Evolutionary conservation across 176 grass and related monocot species (phyloP).

Genomic region (Cenchrus fungigraminus): DNA sequence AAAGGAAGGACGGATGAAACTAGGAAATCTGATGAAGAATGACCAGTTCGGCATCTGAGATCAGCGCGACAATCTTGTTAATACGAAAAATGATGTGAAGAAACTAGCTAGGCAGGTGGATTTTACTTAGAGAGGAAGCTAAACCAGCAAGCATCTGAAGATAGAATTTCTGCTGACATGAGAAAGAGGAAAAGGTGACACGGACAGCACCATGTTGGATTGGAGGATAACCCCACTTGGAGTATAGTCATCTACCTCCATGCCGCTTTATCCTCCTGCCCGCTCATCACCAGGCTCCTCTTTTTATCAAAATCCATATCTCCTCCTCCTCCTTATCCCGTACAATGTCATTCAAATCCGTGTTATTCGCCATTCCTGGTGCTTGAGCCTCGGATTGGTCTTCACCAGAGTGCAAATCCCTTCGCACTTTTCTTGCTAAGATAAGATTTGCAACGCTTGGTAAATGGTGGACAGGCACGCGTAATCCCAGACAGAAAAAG

Average conservation of each 20-base stretch:
- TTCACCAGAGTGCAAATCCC: background rate
- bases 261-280: background rate
- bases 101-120: background rate
- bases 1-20: background rate
- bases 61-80: background rate
- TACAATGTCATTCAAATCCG: conserved; percentile 29
- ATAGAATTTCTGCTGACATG: conserved; percentile 35
- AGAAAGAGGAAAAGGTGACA: conserved; percentile 44
- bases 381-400: background rate
- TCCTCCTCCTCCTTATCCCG: conserved; percentile 29
- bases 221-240: conserved; percentile 24
- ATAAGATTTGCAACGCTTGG: conserved; percentile 29
- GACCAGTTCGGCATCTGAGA: background rate
- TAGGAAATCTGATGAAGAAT: background rate
- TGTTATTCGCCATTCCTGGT: conserved; percentile 13
- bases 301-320: conserved; percentile 22
- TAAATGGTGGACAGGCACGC: conserved; percentile 23
- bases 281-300: conserved; percentile 10
- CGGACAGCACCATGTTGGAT: conserved; percentile 40
- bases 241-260: conserved; percentile 4
- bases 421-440: conserved; percentile 29
- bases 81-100: background rate
- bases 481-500: conserved; percentile 11
- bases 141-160: conserved; percentile 46
- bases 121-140: conserved; percentile 41